Base-by-base conservation (phyloP, 768 basidiomycete genomes). In the Kwoniella sp. region DNA sequence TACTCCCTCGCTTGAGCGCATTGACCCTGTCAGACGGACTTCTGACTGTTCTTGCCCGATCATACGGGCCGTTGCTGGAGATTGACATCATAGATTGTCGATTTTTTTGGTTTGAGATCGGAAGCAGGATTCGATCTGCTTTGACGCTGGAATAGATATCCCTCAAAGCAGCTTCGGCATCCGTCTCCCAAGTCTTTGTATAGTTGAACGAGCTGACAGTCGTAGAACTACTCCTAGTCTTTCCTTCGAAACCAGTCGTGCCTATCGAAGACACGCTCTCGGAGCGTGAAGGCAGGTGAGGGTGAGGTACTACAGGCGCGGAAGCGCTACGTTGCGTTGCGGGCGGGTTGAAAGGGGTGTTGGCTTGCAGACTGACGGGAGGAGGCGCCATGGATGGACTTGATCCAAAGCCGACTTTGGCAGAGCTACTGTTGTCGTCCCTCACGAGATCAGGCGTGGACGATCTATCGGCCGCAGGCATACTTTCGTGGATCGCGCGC, bases 81-180 rank as follows among this genome's bases (percentile, higher is more conserved):
- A 70, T 47, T 25, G 64, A 66, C 17, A 67, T 27, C 63, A 69
- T 52, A 52, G 72, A 71, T 50, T 71, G 61, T 47, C 68, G 56
- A 58, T 68, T 72, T 36, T 30, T 10, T 56, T 33, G 8, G 19
- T 50, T 50, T 7, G 51, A 47, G 12, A 63, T 69, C 2, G 93
- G 93, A 67, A 94, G 90, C 40, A 94, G 80, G 68, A 97, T 94
- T 77, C 93, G 90, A 71, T 93, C 90, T 44, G 84, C 86, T 82
- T 94, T 93, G 81, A 98, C 88, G 8, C 92, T 88, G 70, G 84
- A 86, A 83, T 93, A 99, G 85, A 99, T 95, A 74, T 99, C 96
- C 85, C 92, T 94, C 67, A 99, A 85, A 67, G 91, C 74, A 62
- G 69, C 84, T 80, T 97, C 94, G 85, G 97, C 88, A 60, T 95